phyloP scores from a whole-genome alignment of 768 basidiomycete species.

The Russula foetens region DNA sequence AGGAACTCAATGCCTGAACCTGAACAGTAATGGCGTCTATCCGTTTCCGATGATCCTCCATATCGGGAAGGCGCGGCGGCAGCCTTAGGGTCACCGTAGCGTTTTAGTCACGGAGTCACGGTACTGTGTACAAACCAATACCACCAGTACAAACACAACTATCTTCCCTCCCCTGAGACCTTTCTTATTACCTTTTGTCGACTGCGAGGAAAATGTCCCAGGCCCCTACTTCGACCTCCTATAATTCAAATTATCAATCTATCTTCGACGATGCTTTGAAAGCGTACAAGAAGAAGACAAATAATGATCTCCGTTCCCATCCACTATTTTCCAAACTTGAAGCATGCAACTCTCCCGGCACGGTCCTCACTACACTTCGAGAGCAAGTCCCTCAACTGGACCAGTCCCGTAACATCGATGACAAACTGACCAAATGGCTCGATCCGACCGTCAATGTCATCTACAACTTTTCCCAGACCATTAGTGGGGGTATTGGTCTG shows the following conservation, averaged over 20 bases:
- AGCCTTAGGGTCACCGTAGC: too few species aligned
- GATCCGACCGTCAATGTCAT: not conserved
- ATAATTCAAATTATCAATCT: not conserved
- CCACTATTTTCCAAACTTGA: not conserved
- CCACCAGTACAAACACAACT: too few species aligned
- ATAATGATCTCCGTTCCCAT: not conserved
- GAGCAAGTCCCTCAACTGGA: not conserved
- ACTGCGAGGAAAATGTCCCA: slow-evolving; percentile 38
- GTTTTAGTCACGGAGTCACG: too few species aligned
- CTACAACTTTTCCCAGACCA: not conserved
- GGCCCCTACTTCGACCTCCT: not conserved
- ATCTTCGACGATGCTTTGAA: not conserved
- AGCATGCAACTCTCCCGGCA: not conserved
- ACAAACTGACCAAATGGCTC: not conserved
- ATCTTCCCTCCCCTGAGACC: too few species aligned
- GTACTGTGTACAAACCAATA: too few species aligned
- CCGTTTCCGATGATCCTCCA: too few species aligned
- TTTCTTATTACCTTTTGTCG: too few species aligned
- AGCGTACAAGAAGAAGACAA: not conserved
- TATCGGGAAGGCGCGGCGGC: too few species aligned
- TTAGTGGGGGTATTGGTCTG: not conserved
- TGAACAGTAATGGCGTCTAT: too few species aligned
- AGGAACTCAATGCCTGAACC: too few species aligned
- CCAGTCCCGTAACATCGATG: not conserved
- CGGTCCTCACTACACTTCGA: not conserved